Base-by-base conservation (phyloP, 2,329 filamentous ascomycete genomes). In the Colletotrichum plurivorum region DNA sequence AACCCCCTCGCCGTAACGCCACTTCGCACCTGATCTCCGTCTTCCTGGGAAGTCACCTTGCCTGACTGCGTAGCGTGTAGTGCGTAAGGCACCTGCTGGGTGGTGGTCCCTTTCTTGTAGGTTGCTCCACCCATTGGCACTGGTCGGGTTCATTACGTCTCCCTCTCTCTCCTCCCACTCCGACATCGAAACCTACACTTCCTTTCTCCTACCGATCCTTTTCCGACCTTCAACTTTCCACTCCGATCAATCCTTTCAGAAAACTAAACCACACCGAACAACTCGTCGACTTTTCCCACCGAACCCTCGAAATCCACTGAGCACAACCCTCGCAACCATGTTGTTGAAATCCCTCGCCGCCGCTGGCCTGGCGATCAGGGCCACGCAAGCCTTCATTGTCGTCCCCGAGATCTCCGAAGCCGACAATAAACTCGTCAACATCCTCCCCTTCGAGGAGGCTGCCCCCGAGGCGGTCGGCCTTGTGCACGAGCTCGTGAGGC, bases 321-420 rank as follows among this genome's bases (percentile, higher is more conserved):
- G 51, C 2, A 56, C 8, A 69, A 15, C 12, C 41, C 27, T 10
- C 55, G 58, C 66, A 60, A 78, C 68, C 16, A 80, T 80, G 78
- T 75, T 79, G 71, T 74, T 79, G 72, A 77, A 72, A 51, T 74
- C 78, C 12, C 63, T 80, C 58, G 68, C 78, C 63, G 73, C 77
- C 71, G 78, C 77, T 64, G 78, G 78, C 62, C 75, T 80, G 75
- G 77, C 75, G 72, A 76, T 69, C 46, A 62, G 75, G 60, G 75
- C 76, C 61, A 69, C 78, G 45, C 75, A 79, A 25, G 85, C 88
- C 66, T 84, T 90, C 74, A 80, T 91, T 69, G 73, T 91, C 62
- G 83, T 88, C 41, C 85, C 89, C 66, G 79, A 84, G 73, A 76
- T 84, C 64, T 80, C 82, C 69, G 76, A 79, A 20, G 77, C 80